These are phyloP conservation scores for Gracilaria domingensis DNA, from an alignment of 23 red algal species.

Conservation along the genomic window DNA sequence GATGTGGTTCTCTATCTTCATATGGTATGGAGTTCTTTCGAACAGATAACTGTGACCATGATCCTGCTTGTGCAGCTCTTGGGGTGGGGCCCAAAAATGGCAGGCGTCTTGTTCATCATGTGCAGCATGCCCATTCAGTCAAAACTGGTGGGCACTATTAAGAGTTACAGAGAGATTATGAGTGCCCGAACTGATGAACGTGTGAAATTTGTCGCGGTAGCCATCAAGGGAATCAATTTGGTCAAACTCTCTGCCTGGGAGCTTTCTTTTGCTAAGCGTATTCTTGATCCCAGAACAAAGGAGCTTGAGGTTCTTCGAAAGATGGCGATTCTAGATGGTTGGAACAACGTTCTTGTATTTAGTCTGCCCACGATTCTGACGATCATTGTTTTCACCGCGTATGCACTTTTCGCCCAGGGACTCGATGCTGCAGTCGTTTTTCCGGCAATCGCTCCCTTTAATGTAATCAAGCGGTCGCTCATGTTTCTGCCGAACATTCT, in stretches of 20 bases:
- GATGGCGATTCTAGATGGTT: conserved; percentile 33
- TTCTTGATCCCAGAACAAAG: conserved; percentile 42
- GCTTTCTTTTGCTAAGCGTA: conserved; percentile 75
- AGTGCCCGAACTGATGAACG: conserved; percentile 82
- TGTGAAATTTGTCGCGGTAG: conserved; percentile 82
- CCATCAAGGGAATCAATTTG: conserved; percentile 85
- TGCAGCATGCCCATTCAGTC: conserved; percentile 67
- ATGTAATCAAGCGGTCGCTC: conserved; percentile 73
- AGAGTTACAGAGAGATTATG: conserved; percentile 59
- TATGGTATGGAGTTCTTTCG: conserved; percentile 74
- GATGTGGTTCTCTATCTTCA: conserved; percentile 70
- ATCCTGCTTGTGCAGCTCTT: conserved; percentile 72
- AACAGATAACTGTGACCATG: conserved; percentile 83
- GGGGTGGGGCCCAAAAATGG: conserved; percentile 70
- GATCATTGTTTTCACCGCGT: conserved; percentile 66
- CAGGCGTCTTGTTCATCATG: conserved; percentile 71
- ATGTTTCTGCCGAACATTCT: conserved; percentile 76
- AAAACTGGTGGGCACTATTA: conserved; percentile 55
- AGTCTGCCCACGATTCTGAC: conserved; percentile 64
- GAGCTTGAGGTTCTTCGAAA: conserved; percentile 75
- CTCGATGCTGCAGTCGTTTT: conserved; percentile 80
- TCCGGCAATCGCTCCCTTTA: conserved; percentile 83
- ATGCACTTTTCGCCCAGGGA: conserved; percentile 24
- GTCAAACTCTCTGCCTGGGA: conserved; percentile 97
- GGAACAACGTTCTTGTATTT: conserved; percentile 57